Evolutionary conservation across 2,329 filamentous ascomycete species (phyloP).

Genomic region (Xylariaceae sp.): DNA sequence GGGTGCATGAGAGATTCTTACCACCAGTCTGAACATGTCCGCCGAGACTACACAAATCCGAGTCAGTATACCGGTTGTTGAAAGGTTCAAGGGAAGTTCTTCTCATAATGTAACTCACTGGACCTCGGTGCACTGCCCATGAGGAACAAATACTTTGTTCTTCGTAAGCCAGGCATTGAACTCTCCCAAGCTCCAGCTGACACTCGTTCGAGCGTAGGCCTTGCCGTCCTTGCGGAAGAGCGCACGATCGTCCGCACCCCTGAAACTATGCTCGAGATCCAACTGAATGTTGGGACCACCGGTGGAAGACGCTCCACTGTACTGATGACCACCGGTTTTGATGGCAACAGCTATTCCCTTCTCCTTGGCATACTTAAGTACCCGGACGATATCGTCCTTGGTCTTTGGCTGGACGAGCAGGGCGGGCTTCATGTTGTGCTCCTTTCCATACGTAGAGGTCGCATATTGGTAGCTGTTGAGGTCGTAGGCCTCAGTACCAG

Average conservation of each 20-base stretch:
- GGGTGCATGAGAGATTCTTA: constrained; percentile 7
- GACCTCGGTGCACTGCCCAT: constrained; percentile 43
- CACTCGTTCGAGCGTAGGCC: constrained; percentile 36
- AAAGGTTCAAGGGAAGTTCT: too few species aligned
- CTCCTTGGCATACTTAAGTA: constrained; percentile 38
- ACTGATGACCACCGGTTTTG: constrained; percentile 45
- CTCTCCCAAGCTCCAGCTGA: constrained; percentile 39
- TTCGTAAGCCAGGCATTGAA: constrained; percentile 40
- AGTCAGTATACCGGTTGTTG: constrained; percentile 3
- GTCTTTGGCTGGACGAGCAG: constrained; percentile 41
- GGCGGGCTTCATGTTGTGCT: constrained; percentile 40
- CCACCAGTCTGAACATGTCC: constrained; percentile 46
- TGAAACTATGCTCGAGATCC: constrained; percentile 39
- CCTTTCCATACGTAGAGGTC: constrained; percentile 37
- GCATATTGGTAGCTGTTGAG: constrained; percentile 40
- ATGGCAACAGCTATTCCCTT: constrained; percentile 41
- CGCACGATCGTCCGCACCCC: constrained; percentile 28
- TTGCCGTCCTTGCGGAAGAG: constrained; percentile 34
- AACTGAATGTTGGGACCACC: constrained; percentile 41
- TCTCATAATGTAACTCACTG: constrained; percentile 22
- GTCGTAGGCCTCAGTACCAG: constrained; percentile 24
- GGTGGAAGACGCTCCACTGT: constrained; percentile 45
- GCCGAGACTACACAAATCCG: constrained; percentile 29
- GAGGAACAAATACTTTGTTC: constrained; percentile 40
- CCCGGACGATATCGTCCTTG: constrained; percentile 38